phyloP scores from a whole-genome alignment of 805 yeast species.

The Starmerella asiatica region DNA sequence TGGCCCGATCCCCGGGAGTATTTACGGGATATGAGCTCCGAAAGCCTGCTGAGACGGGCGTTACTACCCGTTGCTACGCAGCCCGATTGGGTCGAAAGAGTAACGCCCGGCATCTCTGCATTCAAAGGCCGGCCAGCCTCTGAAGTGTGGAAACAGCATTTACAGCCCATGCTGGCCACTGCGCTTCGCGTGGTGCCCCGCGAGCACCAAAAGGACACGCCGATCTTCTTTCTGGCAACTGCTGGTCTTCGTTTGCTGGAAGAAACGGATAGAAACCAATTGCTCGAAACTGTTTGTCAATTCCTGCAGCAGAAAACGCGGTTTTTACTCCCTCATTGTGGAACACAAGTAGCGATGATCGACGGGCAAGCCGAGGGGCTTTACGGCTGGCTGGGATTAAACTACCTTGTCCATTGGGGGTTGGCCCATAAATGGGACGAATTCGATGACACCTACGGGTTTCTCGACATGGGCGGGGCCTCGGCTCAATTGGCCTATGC shows the following conservation, averaged over 20 bases:
- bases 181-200: constrained; percentile 62
- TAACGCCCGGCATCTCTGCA: constrained; percentile 73
- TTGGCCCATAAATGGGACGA: constrained; percentile 27
- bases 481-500: constrained; percentile 92
- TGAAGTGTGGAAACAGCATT: constrained; percentile 58
- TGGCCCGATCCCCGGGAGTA: constrained; percentile 47
- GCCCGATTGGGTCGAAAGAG: constrained; percentile 55
- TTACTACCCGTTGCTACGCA: constrained; percentile 62
- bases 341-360: constrained; percentile 63
- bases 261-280: constrained; percentile 35
- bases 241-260: constrained; percentile 89
- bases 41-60: constrained; percentile 29
- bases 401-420: constrained; percentile 52
- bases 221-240: constrained; percentile 82
- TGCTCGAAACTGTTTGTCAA: constrained; percentile 50
- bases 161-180: constrained; percentile 46
- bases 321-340: constrained; percentile 48
- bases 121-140: constrained; percentile 39
- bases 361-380: constrained; percentile 93
- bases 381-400: constrained; percentile 89
- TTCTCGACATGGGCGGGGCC: constrained; percentile 99
- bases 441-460: constrained; percentile 46
- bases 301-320: constrained; percentile 40
- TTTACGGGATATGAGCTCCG: constrained; percentile 24
- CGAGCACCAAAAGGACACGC: constrained; percentile 50